These are phyloP conservation scores for Straminergon stramineum DNA, from an alignment of 225 moss, liverwort and hornwort species.

Conservation along the genomic window DNA sequence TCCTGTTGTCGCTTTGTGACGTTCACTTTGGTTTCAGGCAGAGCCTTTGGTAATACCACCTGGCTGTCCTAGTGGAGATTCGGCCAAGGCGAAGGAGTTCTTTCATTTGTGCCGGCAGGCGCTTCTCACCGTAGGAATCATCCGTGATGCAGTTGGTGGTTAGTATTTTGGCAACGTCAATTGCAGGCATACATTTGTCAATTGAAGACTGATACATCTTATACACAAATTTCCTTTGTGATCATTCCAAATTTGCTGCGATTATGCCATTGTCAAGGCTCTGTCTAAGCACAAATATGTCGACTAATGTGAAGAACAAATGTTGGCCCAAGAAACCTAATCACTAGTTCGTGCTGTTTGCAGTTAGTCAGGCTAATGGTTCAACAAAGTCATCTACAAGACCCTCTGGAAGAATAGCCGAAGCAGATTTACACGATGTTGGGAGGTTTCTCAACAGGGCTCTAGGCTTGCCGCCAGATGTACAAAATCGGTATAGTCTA, in stretches of 20 bases:
- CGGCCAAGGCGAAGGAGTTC: conserved; percentile 45
- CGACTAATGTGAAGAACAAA: background rate
- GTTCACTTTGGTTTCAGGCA: conserved; percentile 25
- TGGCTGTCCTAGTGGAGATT: conserved; percentile 54
- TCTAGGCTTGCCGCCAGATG: conserved; percentile 76
- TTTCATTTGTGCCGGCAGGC: conserved; percentile 61
- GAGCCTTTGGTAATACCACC: conserved; percentile 59
- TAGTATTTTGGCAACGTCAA: conserved; percentile 1
- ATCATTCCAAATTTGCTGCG: background rate
- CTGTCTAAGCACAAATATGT: background rate
- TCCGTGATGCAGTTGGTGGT: conserved; percentile 77
- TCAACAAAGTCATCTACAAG: conserved; percentile 44
- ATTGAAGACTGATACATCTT: background rate
- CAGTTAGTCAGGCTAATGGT: conserved; percentile 44
- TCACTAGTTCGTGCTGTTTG: conserved; percentile 1
- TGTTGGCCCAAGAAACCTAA: background rate
- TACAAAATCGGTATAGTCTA: conserved; percentile 63
- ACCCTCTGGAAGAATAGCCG: conserved; percentile 80
- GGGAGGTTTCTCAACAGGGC: conserved; percentile 94
- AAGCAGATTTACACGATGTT: conserved; percentile 88
- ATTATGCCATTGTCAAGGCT: background rate
- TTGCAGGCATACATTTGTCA: background rate
- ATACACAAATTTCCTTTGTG: background rate
- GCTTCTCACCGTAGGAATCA: conserved; percentile 87
- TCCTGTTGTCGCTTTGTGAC: background rate